Conservation (phyloP, 1,139 yeast species). For the Candida mesenterica region DNA sequence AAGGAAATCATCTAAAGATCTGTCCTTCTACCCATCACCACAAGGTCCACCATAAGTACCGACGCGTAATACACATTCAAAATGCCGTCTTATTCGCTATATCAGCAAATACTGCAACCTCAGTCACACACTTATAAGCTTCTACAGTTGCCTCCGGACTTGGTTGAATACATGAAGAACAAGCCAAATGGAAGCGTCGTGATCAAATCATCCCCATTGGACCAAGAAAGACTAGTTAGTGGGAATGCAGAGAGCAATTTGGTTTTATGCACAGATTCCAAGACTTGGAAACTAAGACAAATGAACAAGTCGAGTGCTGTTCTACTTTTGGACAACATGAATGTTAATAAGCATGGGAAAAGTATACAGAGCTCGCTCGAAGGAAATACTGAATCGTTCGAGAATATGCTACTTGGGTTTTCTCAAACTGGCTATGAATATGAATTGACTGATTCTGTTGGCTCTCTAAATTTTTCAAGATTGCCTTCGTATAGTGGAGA, state of each 20-base stretch:
- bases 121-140: constrained; percentile 45
- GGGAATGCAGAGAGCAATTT: constrained; percentile 37
- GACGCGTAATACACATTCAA: too few relatives aligned
- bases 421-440: constrained; percentile 48
- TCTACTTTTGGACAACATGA: constrained; percentile 45
- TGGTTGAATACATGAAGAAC: constrained; percentile 42
- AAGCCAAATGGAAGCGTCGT: constrained; percentile 26
- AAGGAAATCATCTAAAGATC: too few relatives aligned
- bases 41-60: too few relatives aligned
- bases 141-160: constrained; percentile 58
- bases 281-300: constrained; percentile 68
- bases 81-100: constrained; percentile 15
- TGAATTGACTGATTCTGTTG: constrained; percentile 43
- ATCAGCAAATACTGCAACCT: constrained; percentile 27
- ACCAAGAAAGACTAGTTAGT: constrained; percentile 15
- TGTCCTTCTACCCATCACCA: too few relatives aligned
- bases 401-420: constrained; percentile 33
- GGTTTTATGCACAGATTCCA: constrained; percentile 58
- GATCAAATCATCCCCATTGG: constrained; percentile 41
- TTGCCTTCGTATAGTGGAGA: constrained; percentile 45
- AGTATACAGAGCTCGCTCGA: constrained; percentile 1
- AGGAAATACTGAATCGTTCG: constrained; percentile 9
- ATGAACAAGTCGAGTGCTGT: constrained; percentile 87
- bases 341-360: constrained; percentile 15
- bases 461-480: constrained; percentile 39